Conservation (phyloP, 352 stramenopile species). For the Phytophthora uliginosa region DNA sequence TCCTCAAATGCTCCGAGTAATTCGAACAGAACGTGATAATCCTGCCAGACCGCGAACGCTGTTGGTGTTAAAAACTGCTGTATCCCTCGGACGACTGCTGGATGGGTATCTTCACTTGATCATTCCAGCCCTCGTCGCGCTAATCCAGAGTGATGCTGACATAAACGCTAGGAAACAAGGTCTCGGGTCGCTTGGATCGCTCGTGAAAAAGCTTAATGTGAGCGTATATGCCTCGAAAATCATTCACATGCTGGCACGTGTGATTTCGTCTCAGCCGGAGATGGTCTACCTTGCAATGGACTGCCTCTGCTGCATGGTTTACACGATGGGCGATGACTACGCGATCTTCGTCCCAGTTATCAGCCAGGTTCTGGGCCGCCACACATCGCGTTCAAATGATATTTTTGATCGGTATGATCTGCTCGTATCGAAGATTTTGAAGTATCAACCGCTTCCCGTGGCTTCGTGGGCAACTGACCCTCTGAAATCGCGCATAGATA, state of each 20-base stretch:
- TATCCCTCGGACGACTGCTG: conserved; percentile 79
- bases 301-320: conserved; percentile 91
- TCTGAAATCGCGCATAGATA: conserved; percentile 58
- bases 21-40: conserved; percentile 82
- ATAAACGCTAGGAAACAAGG: conserved; percentile 85
- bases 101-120: conserved; percentile 90
- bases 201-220: conserved; percentile 93
- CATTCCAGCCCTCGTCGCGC: conserved; percentile 81
- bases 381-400: conserved; percentile 77
- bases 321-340: conserved; percentile 92
- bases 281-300: conserved; percentile 91
- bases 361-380: conserved; percentile 80
- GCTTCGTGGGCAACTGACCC: conserved; percentile 86
- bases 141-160: conserved; percentile 89
- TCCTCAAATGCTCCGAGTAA: conserved; percentile 89
- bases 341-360: conserved; percentile 91
- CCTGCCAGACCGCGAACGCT: conserved; percentile 74
- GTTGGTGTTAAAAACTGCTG: conserved; percentile 82
- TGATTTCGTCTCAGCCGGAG: conserved; percentile 85
- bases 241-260: conserved; percentile 90
- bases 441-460: conserved; percentile 87
- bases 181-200: conserved; percentile 80
- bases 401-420: conserved; percentile 92
- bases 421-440: conserved; percentile 90
- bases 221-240: conserved; percentile 92